phyloP scores from a whole-genome alignment of 2,329 filamentous ascomycete species.

The Xylaria sp. region DNA sequence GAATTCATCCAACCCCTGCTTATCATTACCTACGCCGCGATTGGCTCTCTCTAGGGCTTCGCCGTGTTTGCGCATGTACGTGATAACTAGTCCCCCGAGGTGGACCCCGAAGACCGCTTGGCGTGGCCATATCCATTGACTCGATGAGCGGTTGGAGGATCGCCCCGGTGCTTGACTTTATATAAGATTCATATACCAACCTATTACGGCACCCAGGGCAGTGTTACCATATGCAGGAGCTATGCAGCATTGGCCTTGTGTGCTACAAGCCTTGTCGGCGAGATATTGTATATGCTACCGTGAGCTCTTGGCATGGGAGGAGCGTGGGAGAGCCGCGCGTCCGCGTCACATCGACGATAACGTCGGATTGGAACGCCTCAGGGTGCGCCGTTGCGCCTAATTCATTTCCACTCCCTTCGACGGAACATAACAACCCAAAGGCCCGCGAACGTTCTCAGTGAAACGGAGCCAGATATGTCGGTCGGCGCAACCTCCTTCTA shows the following conservation, averaged over 20 bases:
- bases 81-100: constrained; percentile 3
- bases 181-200: constrained; percentile 8
- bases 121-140: not conserved
- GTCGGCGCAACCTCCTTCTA: not conserved
- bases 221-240: constrained; percentile 2
- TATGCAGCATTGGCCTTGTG: constrained; percentile 1
- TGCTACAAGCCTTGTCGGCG: constrained; percentile 9
- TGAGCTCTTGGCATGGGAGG: constrained; percentile 23
- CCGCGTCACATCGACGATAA: constrained; percentile 20
- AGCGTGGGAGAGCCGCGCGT: constrained; percentile 23
- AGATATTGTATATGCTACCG: constrained; percentile 15
- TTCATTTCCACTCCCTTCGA: not conserved
- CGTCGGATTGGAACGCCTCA: constrained; percentile 11
- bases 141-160: constrained; percentile 4
- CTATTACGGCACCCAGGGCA: constrained; percentile 7
- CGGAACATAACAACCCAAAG: not conserved
- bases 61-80: constrained; percentile 4
- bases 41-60: constrained; percentile 7
- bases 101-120: constrained; percentile 18
- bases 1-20: constrained; percentile 15
- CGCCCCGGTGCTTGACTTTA: not conserved
- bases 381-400: constrained; percentile 3
- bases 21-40: constrained; percentile 14
- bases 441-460: not conserved
- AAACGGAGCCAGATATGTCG: not conserved